phyloP scores from a whole-genome alignment of 2,329 filamentous ascomycete species.

The Fusarium equiseti region DNA sequence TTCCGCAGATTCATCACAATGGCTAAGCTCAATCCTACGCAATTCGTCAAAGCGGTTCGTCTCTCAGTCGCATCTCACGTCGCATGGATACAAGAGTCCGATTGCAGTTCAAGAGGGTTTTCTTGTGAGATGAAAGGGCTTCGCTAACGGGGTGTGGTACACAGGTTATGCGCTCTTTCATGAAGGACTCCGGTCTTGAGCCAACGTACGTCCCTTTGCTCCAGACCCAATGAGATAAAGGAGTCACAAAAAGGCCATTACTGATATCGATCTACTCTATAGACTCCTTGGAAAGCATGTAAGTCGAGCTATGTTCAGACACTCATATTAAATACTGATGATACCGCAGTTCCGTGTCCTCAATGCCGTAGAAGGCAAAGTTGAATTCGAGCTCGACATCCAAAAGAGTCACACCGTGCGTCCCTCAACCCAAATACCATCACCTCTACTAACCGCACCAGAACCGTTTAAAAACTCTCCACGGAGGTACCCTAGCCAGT shows the following conservation, averaged over 20 bases:
- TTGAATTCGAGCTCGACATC: constrained; percentile 82
- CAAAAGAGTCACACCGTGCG: constrained; percentile 79
- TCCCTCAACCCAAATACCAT: background rate
- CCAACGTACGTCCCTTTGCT: constrained; percentile 72
- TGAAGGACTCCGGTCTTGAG: constrained; percentile 86
- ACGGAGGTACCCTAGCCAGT: constrained; percentile 83
- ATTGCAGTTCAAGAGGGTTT: too few relatives aligned
- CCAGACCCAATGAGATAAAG: background rate
- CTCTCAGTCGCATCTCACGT: background rate
- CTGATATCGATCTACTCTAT: background rate
- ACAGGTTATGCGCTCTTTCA: constrained; percentile 90
- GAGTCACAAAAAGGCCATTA: background rate
- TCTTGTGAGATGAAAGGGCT: too few relatives aligned
- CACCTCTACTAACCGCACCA: constrained; percentile 49
- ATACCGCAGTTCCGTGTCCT: constrained; percentile 72
- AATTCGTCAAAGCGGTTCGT: constrained; percentile 54
- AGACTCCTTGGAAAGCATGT: constrained; percentile 51
- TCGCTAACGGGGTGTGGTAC: too few relatives aligned
- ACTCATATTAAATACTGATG: background rate
- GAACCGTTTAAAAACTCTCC: constrained; percentile 82
- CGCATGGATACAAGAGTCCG: too few relatives aligned
- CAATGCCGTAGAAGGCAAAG: constrained; percentile 72
- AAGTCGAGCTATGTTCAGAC: rapidly evolving
- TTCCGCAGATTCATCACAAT: constrained; percentile 26
- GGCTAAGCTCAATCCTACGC: constrained; percentile 52